A percentile compares a stretch with the other conserved stretches of the same genome.
These are phyloP conservation scores for Arabis alpina DNA, from an alignment of 345 rosid genomes.

Conservation along the genomic window DNA sequence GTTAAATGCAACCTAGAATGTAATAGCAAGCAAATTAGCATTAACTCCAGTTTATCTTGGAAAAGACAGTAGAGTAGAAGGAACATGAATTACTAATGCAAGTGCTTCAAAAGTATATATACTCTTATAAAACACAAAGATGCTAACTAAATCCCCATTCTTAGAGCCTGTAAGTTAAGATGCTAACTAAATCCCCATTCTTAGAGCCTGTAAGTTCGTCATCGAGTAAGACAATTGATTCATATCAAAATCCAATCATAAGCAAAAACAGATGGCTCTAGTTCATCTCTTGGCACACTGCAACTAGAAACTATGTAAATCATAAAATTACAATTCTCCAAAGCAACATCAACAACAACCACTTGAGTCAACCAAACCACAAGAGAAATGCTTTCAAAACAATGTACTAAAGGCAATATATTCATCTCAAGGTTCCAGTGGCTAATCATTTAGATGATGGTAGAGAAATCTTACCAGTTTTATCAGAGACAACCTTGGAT, in stretches of 20 bases:
- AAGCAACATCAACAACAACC: conserved; percentile 13
- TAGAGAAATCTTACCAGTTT: conserved; percentile 65
- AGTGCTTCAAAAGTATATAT: neutral
- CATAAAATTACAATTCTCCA: conserved; percentile 3
- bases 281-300: neutral
- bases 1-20: conserved; percentile 3
- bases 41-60: neutral
- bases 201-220: neutral
- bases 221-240: neutral
- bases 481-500: conserved; percentile 55
- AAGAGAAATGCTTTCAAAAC: neutral
- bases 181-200: conserved; percentile 1
- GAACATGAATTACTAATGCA: neutral
- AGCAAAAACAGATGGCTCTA: neutral
- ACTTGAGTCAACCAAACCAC: neutral
- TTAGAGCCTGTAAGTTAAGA: neutral
- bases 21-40: neutral
- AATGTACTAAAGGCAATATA: neutral
- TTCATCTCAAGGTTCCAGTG: neutral
- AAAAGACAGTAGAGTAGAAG: conserved; percentile 13
- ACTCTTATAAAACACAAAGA: neutral
- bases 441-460: neutral
- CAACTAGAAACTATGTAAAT: neutral
- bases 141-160: conserved; percentile 3
- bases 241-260: conserved; percentile 9